Evolutionary conservation across 2,329 filamentous ascomycete species (phyloP), one percentile per base, ranked within the genome.

Genomic region (Ophiostoma himal-ulmi): DNA sequence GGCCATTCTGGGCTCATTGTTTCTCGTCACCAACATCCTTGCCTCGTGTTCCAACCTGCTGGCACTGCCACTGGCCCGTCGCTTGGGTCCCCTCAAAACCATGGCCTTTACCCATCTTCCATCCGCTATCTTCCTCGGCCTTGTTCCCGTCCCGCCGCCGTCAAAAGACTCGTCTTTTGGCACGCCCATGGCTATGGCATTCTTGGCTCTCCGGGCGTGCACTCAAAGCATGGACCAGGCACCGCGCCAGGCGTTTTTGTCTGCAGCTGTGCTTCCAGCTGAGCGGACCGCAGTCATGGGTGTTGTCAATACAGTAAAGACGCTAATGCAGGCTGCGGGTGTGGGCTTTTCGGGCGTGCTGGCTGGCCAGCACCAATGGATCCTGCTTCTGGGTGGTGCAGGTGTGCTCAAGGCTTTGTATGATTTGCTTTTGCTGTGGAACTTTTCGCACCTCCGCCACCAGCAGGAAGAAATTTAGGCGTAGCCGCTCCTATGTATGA

Each of bases 71-170:
- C 79, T 88, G 1, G 83, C 86, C 6, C 84, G 83, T 37, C 80
- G 85, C 5, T 79, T 88, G 52, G 86, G 86, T 6, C 74, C 5
- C 74, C 74, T 75, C 74, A 75, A 88, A 82, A 91, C 89, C 1
- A 92, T 92, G 90, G 89, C 91, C 10, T 90, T 91, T 75, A 91
- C 89, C 0, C 89, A 92, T 74, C 81, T 92, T 0, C 90, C 90
- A 0, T 91, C 89, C 0, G 82, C 89, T 8, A 78, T 92, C 36
- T 89, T 88, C 73, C 83, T 92, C 1, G 81, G 85, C 17, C 78
- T 92, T 26, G 86, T 92, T 30, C 75, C 75, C 1, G 26, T 75
- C 1, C 69, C 71, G 7, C 67, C 68, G 1, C 39, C 67, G 4
- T 37, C 60, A 7, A 37, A n/a, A n/a, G 34, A 34, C 57, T 22